Conservation (phyloP, 441 rosid species). For the Syzygium malaccense region DNA sequence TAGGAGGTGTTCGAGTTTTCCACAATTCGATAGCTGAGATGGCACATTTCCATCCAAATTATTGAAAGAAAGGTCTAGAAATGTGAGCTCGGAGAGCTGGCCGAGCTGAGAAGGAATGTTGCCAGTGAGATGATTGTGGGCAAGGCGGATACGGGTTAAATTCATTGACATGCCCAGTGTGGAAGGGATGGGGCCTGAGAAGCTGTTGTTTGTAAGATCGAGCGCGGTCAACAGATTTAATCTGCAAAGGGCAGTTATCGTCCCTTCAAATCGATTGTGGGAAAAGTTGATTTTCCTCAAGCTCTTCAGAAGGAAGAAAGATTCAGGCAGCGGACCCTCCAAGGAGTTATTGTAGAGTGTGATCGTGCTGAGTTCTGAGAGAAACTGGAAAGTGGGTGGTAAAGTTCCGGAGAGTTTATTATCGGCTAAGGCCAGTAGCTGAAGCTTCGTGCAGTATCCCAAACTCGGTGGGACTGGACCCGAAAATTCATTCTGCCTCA, state of each 20-base stretch:
- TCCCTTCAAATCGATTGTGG: constrained; percentile 61
- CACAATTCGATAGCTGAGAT: constrained; percentile 43
- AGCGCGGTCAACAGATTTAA: constrained; percentile 50
- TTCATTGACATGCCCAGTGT: constrained; percentile 42
- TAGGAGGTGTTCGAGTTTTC: constrained; percentile 55
- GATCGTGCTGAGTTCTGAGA: constrained; percentile 40
- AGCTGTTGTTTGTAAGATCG: constrained; percentile 77
- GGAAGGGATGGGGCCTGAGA: constrained; percentile 58
- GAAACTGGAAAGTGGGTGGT: constrained; percentile 75
- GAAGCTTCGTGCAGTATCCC: constrained; percentile 67
- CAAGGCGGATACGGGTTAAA: constrained; percentile 71
- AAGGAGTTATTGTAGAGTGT: constrained; percentile 85
- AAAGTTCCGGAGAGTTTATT: constrained; percentile 65
- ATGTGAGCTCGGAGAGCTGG: constrained; percentile 44
- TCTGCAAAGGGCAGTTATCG: constrained; percentile 58
- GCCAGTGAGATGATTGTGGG: constrained; percentile 61
- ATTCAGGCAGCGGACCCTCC: constrained; percentile 61
- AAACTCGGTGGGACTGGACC: constrained; percentile 77
- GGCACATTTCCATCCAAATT: constrained; percentile 48
- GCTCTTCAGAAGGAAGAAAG: constrained; percentile 54
- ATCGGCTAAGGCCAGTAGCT: constrained; percentile 64
- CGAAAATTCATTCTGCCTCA: constrained; percentile 77
- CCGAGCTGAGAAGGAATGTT: constrained; percentile 56
- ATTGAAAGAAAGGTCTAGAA: constrained; percentile 78
- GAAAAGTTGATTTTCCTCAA: constrained; percentile 76